Evolutionary conservation across 768 basidiomycete species (phyloP), one percentile per base, ranked within the genome.

Genomic region (Lactarius hatsudake): DNA sequence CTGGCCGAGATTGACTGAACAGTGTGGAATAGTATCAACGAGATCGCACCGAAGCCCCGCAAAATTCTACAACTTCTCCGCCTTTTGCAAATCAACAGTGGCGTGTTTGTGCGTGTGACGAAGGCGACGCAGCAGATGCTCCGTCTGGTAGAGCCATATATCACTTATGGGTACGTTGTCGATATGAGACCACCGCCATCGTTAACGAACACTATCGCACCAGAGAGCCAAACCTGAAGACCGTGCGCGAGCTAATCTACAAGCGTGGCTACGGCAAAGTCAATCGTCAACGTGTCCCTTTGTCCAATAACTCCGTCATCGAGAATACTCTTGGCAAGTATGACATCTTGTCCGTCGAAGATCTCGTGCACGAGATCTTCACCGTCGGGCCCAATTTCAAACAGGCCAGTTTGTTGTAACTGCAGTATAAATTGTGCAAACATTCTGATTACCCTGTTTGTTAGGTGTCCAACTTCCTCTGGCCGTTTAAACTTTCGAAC

Each of bases 401-500:
- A 83, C 94, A 97, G 87, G 94, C 88, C 59, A 68, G 88, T 59
- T 36, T 61, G 42, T 26, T 43, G 12, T 32, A 8, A 1, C n/a
- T 43, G 30, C 17, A 26, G 57, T 43, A 40, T 9, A 9, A 34
- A 13, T 43, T 26, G 40, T 7, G 18, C 38, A 26, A 54, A 30
- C 6, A 34, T 54, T 43, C 40, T 67, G 40, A 67, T 54, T 32
- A 26, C 17, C 12, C 38, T 3, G 6, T 51, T 18, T 38, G 57
- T 1, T 45, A 67, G 90, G 91, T 89, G 65, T 87, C 91, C 72
- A 96, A 94, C 86, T 96, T 96, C 88, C 89, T 98, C 62, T 98
- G 96, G 96, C 97, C 97, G 30, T 98, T 99, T 87, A 99, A 99
- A 79, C 91, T 99, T 70, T 98, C 95, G 75, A 98, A 98, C 87